Evolutionary conservation across 1,284 basidiomycete species (phyloP), one percentile per base, ranked within the genome.

Genomic region (Leccinum idahoense): DNA sequence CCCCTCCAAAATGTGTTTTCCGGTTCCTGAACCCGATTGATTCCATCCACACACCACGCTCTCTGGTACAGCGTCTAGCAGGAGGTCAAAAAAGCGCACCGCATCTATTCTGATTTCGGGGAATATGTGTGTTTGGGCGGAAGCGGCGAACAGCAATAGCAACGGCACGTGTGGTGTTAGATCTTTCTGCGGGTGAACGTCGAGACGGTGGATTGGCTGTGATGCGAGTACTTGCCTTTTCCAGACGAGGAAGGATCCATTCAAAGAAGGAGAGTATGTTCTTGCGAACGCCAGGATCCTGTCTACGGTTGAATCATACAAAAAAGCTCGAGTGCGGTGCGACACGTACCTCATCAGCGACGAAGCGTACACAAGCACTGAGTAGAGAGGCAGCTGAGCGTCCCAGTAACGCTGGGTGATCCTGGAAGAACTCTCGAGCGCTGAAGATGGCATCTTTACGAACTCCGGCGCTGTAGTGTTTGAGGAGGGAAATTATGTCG

Each of bases 41-140:
- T 81, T 82, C 90, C 92, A 94, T 2, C 88, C 87, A 57, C 80
- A 78, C 2, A 89, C 84, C 14, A 95, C 85, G 8, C 82, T 78
- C 14, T 81, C 79, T 1, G 94, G 93, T 4, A 92, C 84, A 58
- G 82, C 74, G 41, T 90, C 87, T 3, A 98, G 81, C 41, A 95
- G 83, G 14, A 97, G 75, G 70, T 93, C 85, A 58, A 99, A 77
- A 66, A 96, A 85, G 29, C 87, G 86, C 65, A 96, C 82, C 1
- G 94, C 94, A 72, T 98, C 96, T 55, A 98, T 82, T 8, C 94
- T 84, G 63, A 98, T 92, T 70, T 96, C 93, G 8, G 94, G 94
- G 74, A 95, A 96, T 63, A 99, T 97, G 71, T 97, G 92, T 0
- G 93, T 95, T 73, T 97, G 89, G 0, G 94, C 94, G 4, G 96